Evolutionary conservation across 75 land plant species (phyloP), one percentile per base, ranked within the genome.

Genomic region (Adiantum capillusveneris): DNA sequence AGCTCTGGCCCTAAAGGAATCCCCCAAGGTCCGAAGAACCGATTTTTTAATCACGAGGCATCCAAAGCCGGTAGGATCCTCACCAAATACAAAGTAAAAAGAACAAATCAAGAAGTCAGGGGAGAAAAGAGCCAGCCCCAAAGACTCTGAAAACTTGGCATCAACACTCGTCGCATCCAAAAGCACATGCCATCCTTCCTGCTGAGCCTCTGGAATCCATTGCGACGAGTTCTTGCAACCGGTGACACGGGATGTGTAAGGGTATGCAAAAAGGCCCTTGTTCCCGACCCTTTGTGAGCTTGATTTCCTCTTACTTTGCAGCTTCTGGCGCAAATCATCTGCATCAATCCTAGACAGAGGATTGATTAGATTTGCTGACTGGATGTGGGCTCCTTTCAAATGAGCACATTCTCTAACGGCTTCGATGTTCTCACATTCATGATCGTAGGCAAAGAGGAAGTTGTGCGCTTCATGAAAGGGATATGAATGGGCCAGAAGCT

Each of bases 41-140:
- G 52, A 18, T 36, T 63, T 63, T 25, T 57, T 63, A 22, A 70
- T 56, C 16, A 48, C 69, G 45, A 70, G 55, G 67, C 73, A 70
- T 9, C 73, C 73, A 46, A 70, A 70, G 16, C 73, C 73, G 24
- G 73, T 42, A n/a, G 73, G 73, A 70, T 70, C 67, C 20, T 44
- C 37, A 18, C 73, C 73, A 48, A 70, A 70, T 11, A 63, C 67
- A 50, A 64, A 51, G 53, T 70, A 70, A 29, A 70, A 64, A 14
- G 73, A 70, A 19, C 68, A 68, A 25, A 70, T 53, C 0, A 70
- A 29, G 54, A 70, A 63, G 41, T 70, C 73, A 5, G 73, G 73
- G 21, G 29, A 42, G 67, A 70, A 63, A 13, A 29, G 53, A 17
- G 66, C 25, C 42, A 70, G 30, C 11, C 58, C 50, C 11, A 68